These are phyloP conservation scores for Xylogone sp. DNA, from an alignment of 2,329 filamentous ascomycete species.

Conservation along the genomic window DNA sequence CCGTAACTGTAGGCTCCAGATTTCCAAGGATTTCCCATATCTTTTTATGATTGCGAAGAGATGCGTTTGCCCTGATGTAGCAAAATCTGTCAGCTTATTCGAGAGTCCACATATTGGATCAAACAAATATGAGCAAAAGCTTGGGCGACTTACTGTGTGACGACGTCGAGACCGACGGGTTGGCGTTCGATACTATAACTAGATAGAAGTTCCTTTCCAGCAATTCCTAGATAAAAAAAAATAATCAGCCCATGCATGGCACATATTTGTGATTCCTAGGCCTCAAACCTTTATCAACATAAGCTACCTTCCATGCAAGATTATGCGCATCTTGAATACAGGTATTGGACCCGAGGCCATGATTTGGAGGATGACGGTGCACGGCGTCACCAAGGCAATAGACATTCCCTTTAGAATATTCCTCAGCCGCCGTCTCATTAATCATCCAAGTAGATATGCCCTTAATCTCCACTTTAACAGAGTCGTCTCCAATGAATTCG, in stretches of 20 bases:
- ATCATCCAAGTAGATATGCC: slow-evolving; percentile 1
- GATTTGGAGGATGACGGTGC: slow-evolving; percentile 51
- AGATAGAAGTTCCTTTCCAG: slow-evolving; percentile 32
- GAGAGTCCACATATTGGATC: no score
- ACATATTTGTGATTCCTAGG: no score
- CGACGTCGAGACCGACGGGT: slow-evolving; percentile 41
- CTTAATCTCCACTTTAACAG: neutral
- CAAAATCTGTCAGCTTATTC: no score
- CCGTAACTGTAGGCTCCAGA: neutral
- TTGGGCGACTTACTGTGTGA: slow-evolving; percentile 27
- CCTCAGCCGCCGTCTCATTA: slow-evolving; percentile 2
- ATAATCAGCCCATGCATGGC: no score
- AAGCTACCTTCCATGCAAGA: slow-evolving; percentile 49
- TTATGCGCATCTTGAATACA: slow-evolving; percentile 52
- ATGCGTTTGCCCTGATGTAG: slow-evolving; percentile 52
- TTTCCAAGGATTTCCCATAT: slow-evolving; percentile 40
- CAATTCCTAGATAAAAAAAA: slow-evolving; percentile 24
- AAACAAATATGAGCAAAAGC: no score
- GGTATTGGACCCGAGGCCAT: slow-evolving; percentile 52
- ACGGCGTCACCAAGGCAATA: slow-evolving; percentile 52
- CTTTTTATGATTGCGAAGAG: slow-evolving; percentile 43
- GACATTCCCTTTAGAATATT: slow-evolving; percentile 3
- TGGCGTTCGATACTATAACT: slow-evolving; percentile 41
- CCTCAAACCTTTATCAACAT: slow-evolving; percentile 28
- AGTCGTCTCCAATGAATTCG: slow-evolving; percentile 47